Base-by-base conservation (phyloP, 1,139 yeast genomes). In the Kodamaea derodonti region DNA sequence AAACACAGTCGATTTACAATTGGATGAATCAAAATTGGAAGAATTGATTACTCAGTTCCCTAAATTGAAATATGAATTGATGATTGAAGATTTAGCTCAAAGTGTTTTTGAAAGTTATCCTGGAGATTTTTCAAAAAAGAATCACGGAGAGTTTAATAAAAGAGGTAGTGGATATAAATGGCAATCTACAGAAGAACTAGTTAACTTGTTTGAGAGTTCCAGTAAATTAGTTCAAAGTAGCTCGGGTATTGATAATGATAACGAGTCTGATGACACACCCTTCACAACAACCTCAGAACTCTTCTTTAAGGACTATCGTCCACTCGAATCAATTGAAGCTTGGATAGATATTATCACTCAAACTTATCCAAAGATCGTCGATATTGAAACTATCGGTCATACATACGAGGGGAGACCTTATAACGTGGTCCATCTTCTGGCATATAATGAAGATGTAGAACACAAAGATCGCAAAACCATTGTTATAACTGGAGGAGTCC, bases 401-500 rank as follows among this genome's bases (percentile, higher is more conserved):
- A 83, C 95, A 0, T 76, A 58, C 49, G 95, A 87, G 57, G 84
- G 85, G 13, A 69, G 92, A 37, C 78, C 78, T 17, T 69, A 80
- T 50, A 76, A 75, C 34, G 84, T 84, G 0, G 60, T 86, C 22
- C 85, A 84, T 49, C 55, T 86, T 22, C 65, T 78, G 2, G 69
- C 74, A 3, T 74, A 73, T 24, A 42, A 47, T 25, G 58, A 57
- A 10, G 69, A 63, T n/a, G 47, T 56, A 24, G 67, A 70, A 23
- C 80, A 78, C 32, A 46, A 50, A 14, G 64, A 69, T 14, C 72
- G 76, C 49, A 80, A 78, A 51, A 84, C 94, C 0, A 72, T 88
- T 32, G 84, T 87, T 1, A 67, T 88, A 11, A 78, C 92, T 1
- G 90, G 92, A 14, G 96, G 95, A 1, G 72, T 83, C 2, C 96